Base-by-base conservation (phyloP, 257 asterid genomes). In the Solanum appendiculatum region DNA sequence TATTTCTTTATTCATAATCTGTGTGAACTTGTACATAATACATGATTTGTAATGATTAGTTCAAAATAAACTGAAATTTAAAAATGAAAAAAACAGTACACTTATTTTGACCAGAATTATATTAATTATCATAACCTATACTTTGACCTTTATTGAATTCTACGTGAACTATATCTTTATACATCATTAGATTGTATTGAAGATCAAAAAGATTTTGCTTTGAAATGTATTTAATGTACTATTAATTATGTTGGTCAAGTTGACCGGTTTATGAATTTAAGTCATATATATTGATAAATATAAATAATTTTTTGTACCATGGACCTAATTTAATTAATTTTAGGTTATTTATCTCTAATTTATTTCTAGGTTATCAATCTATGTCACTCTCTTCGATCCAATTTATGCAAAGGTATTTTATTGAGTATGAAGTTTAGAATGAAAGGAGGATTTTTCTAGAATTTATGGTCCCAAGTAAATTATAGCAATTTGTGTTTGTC, bases 1-100 rank as follows among this genome's bases (percentile, higher is more conserved):
- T 42, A 14, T 20, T 72, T 36, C 20, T 72, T 20, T 72, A 36
- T 80, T 80, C 9, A 8, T 21, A 48, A 46, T 80, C 40, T 44
- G 23, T 80, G 25, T 29, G 84, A 80, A 46, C 84, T 44, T 80
- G 39, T 44, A 46, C 40, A 46, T 44, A 44, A 27, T 80, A 80
- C 77, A 70, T 90, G 86, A 74, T 87, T 82, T 80, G 91, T 86
- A 87, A 89, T 87, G 91, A 90, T 90, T 88, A 86, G 63, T 64
- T 75, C 44, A 40, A 86, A 87, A 23, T 81, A 86, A 60, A 63
- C 73, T 39, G 29, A 54, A 58, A 31, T 33, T 7, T 81, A 20
- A 72, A 9, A 31, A 85, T 68, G 40, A 77, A 14, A 42, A 74
- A 73, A 78, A 40, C 69, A 34, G 37, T 74, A 85, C n/a, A 34